phyloP scores from a whole-genome alignment of 1,139 yeast genomes.

The Taphrina deformans region DNA sequence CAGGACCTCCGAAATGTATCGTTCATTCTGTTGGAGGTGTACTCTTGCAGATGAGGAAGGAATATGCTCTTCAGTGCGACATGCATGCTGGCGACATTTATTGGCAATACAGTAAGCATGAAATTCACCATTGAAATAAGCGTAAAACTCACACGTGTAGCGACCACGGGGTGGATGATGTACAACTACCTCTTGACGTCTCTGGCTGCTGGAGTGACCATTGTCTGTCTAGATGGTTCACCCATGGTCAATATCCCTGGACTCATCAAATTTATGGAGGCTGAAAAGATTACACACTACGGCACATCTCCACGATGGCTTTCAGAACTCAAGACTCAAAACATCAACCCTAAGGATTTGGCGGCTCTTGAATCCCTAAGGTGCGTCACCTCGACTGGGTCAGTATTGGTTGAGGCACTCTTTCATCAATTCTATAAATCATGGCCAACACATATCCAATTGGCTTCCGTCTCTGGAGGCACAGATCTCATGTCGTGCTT shows the following conservation, averaged over 20 bases:
- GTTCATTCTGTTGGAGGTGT: constrained; percentile 41
- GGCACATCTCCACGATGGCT: constrained; percentile 35
- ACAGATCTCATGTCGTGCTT: constrained; percentile 41
- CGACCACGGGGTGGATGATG: constrained; percentile 26
- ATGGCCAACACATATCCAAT: constrained; percentile 35
- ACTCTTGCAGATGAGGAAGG: constrained; percentile 40
- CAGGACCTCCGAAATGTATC: constrained; percentile 41
- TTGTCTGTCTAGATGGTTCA: constrained; percentile 40
- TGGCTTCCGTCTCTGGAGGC: constrained; percentile 41
- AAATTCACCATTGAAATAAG: constrained; percentile 36
- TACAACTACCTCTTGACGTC: constrained; percentile 40
- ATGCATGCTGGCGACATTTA: constrained; percentile 39
- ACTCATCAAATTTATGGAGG: constrained; percentile 11
- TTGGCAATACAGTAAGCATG: constrained; percentile 41
- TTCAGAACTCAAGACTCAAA: constrained; percentile 6
- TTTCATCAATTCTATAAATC: constrained; percentile 39
- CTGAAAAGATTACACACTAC: constrained; percentile 21
- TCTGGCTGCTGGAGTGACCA: constrained; percentile 40
- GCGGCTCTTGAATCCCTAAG: constrained; percentile 7
- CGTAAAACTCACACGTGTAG: background rate
- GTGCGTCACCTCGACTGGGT: constrained; percentile 40
- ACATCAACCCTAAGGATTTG: constrained; percentile 15
- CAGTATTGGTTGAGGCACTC: constrained; percentile 40
- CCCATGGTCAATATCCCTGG: constrained; percentile 34
- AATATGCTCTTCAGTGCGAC: constrained; percentile 39